Evolutionary conservation across 1,284 basidiomycete species (phyloP).

Genomic region (Mycocalia duriaeana): DNA sequence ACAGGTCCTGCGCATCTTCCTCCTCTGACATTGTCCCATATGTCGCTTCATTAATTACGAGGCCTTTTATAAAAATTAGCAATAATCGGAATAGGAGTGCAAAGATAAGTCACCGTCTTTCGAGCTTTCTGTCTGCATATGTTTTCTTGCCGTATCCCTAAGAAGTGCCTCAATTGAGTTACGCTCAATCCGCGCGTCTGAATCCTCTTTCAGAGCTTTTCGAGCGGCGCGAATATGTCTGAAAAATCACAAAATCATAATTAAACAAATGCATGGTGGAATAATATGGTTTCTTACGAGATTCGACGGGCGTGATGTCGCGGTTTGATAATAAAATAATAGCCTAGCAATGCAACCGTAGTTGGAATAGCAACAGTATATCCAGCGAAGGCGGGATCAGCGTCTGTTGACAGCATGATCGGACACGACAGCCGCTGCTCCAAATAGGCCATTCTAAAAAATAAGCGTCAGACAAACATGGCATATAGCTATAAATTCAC

Average conservation of each 20-base stretch:
- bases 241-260: conserved; percentile 1
- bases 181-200: conserved; percentile 27
- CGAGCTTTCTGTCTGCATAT: conserved; percentile 28
- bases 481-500: conserved; percentile 11
- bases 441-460: conserved; percentile 11
- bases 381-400: conserved; percentile 26
- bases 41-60: conserved; percentile 68
- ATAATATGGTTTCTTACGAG: conserved; percentile 32
- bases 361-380: conserved; percentile 51
- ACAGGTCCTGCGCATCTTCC: conserved; percentile 43
- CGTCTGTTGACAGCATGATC: conserved; percentile 29
- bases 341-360: conserved; percentile 41
- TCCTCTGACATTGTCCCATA: conserved; percentile 52
- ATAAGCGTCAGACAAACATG: background rate
- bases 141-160: conserved; percentile 32
- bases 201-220: conserved; percentile 29
- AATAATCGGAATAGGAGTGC: too few species aligned
- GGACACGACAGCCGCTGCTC: conserved; percentile 30
- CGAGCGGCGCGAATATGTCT: conserved; percentile 34
- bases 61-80: too few species aligned
- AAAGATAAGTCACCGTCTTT: conserved; percentile 31
- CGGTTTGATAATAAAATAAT: conserved; percentile 56
- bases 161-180: conserved; percentile 28
- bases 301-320: conserved; percentile 39
- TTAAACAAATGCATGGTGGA: background rate